Conservation (phyloP, 352 stramenopile species). For the Phytophthora rubi region DNA sequence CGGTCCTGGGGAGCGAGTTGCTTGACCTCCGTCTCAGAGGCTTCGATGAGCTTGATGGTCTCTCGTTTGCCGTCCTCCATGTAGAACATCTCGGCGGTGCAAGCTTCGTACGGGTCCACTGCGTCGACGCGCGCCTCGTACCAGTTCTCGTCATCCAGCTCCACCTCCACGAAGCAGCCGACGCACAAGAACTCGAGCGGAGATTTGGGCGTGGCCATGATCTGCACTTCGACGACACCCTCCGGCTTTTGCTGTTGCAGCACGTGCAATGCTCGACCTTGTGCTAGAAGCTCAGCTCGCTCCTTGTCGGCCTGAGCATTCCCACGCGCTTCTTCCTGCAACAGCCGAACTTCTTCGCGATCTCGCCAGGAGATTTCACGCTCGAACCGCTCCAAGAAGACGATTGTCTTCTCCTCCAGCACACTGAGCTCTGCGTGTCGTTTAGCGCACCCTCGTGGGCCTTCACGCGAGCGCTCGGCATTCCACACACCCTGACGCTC, state of each 20-base stretch:
- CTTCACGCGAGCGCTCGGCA: slow-evolving; percentile 66
- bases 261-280: slow-evolving; percentile 53
- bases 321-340: slow-evolving; percentile 54
- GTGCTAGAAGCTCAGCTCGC: slow-evolving; percentile 41
- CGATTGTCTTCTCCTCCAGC: slow-evolving; percentile 63
- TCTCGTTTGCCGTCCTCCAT: slow-evolving; percentile 68
- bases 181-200: slow-evolving; percentile 72
- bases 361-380: slow-evolving; percentile 48
- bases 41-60: slow-evolving; percentile 68
- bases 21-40: slow-evolving; percentile 29
- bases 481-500: slow-evolving; percentile 74
- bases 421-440: slow-evolving; percentile 65
- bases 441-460: slow-evolving; percentile 72
- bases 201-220: slow-evolving; percentile 56
- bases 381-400: slow-evolving; percentile 54
- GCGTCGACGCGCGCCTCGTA: slow-evolving; percentile 66
- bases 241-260: slow-evolving; percentile 77
- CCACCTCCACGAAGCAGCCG: slow-evolving; percentile 64
- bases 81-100: slow-evolving; percentile 69
- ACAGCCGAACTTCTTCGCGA: slow-evolving; percentile 54
- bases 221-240: slow-evolving; percentile 52
- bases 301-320: slow-evolving; percentile 55
- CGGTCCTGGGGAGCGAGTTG: slow-evolving; percentile 4
- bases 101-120: slow-evolving; percentile 65
- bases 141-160: slow-evolving; percentile 78